Conservation (phyloP, 2,329 filamentous ascomycete genomes). For the Chrysoporthe deuterocubensis region DNA sequence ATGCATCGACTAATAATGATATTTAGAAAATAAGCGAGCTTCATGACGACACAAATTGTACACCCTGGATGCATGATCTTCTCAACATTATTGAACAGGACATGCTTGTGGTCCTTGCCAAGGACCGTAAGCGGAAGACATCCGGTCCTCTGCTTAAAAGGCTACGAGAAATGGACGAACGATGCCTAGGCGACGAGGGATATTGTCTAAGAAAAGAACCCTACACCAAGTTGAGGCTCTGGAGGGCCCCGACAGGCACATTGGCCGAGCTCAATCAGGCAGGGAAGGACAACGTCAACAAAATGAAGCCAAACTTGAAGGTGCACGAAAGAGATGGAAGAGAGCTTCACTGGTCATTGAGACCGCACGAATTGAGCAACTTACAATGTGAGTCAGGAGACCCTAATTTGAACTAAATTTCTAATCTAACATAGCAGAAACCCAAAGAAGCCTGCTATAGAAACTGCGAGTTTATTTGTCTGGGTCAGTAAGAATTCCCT, state of each 20-base stretch:
- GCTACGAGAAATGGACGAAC: neutral
- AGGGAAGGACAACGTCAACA: neutral
- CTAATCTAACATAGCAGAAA: neutral
- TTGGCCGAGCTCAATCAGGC: conserved; percentile 7
- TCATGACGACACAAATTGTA: neutral
- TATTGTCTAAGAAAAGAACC: conserved; percentile 5
- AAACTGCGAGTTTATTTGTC: neutral
- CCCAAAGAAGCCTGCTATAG: neutral
- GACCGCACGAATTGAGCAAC: neutral
- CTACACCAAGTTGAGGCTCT: neutral
- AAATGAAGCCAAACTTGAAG: neutral
- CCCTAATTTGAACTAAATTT: neutral
- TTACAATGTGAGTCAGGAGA: neutral
- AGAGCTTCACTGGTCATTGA: neutral
- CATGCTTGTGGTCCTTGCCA: conserved; percentile 13
- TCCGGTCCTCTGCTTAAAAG: neutral
- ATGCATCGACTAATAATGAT: neutral
- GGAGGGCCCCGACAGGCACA: neutral
- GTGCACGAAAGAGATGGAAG: neutral
- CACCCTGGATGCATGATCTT: conserved; percentile 5
- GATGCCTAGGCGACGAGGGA: neutral
- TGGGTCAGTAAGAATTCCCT: neutral
- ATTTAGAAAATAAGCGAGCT: conserved; percentile 16
- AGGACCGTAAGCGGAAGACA: neutral
- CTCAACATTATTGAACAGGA: conserved; percentile 3